Percentiles rank a stretch among this genome's conserved stretches.
These are phyloP conservation scores for Cladosporium sp. DNA, from an alignment of 2,329 filamentous ascomycete species.

Conservation along the genomic window DNA sequence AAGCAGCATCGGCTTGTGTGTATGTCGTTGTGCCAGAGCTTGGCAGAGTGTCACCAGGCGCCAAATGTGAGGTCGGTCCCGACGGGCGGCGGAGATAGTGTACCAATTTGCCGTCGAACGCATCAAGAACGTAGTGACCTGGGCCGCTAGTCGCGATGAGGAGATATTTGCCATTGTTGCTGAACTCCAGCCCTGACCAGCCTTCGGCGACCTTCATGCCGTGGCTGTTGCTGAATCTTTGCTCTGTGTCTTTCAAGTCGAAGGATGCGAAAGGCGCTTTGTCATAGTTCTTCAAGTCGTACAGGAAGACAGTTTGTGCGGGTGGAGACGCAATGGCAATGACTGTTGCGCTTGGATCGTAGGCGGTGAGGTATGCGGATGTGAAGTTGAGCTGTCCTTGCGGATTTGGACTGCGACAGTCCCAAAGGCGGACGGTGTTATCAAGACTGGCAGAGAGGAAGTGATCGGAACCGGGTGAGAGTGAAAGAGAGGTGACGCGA, in stretches of 20 bases:
- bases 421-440: constrained; percentile 88
- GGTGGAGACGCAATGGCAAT: constrained; percentile 83
- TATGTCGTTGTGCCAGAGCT: constrained; percentile 48
- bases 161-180: constrained; percentile 87
- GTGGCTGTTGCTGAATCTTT: constrained; percentile 44
- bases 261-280: constrained; percentile 85
- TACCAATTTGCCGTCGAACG: constrained; percentile 70
- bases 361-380: constrained; percentile 76
- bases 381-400: constrained; percentile 76
- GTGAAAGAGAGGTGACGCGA: constrained; percentile 73
- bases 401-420: constrained; percentile 72
- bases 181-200: constrained; percentile 93
- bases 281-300: constrained; percentile 90
- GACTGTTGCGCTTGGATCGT: constrained; percentile 85
- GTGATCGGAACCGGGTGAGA: constrained; percentile 81
- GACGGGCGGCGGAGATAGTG: constrained; percentile 32
- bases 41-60: constrained; percentile 40
- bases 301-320: constrained; percentile 76
- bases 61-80: constrained; percentile 24
- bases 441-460: constrained; percentile 91
- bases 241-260: constrained; percentile 66
- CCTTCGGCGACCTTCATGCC: constrained; percentile 48
- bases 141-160: constrained; percentile 77
- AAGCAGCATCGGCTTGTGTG: constrained; percentile 71
- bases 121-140: constrained; percentile 89